Conservation (phyloP, 2,329 filamentous ascomycete genomes). For the Ascochyta fabae region DNA sequence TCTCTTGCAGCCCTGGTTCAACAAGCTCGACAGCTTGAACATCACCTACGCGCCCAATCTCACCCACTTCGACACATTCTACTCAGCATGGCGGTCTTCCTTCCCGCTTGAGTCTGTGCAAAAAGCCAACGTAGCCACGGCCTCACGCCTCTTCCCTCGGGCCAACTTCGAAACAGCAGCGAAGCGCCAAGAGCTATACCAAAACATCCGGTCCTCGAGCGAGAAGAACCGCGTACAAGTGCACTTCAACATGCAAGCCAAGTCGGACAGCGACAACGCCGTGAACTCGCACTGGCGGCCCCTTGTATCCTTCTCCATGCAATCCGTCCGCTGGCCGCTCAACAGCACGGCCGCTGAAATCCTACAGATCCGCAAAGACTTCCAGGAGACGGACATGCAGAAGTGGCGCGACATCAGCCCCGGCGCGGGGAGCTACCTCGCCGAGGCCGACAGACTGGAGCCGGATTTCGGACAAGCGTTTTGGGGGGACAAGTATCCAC, state of each 20-base stretch:
- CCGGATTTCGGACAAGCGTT: constrained; percentile 37
- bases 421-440: constrained; percentile 35
- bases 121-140: constrained; percentile 44
- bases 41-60: constrained; percentile 44
- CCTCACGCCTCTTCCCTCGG: constrained; percentile 44
- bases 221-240: constrained; percentile 45
- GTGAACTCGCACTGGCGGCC: constrained; percentile 35
- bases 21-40: constrained; percentile 34
- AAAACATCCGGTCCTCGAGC: constrained; percentile 39
- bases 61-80: constrained; percentile 41
- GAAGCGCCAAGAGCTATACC: constrained; percentile 41
- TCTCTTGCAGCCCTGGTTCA: constrained; percentile 43
- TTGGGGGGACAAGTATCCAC: constrained; percentile 38
- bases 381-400: constrained; percentile 26
- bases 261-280: constrained; percentile 32
- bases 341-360: constrained; percentile 27
- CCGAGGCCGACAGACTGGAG: constrained; percentile 37
- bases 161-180: constrained; percentile 41
- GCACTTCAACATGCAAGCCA: constrained; percentile 46
- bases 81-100: constrained; percentile 42
- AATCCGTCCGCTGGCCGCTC: constrained; percentile 20
- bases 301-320: constrained; percentile 33
- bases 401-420: constrained; percentile 30
- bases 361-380: constrained; percentile 18
- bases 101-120: constrained; percentile 45